phyloP scores from a whole-genome alignment of 2,329 filamentous ascomycete genomes.

The Ascochyta pisi region DNA sequence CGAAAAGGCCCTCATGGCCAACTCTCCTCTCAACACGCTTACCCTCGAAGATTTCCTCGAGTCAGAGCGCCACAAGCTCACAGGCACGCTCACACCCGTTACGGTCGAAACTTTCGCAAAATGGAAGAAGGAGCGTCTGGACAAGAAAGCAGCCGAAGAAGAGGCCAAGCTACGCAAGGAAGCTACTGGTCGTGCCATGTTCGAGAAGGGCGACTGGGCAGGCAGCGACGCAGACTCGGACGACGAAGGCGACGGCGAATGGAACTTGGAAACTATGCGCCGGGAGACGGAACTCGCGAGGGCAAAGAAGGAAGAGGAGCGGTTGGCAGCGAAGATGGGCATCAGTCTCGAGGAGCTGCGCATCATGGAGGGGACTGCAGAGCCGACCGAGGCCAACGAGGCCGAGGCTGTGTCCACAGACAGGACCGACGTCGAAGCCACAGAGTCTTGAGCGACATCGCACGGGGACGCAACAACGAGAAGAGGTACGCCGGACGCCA shows the following conservation, averaged over 20 bases:
- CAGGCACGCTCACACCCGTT: slow-evolving; percentile 89
- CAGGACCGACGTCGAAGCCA: slow-evolving; percentile 5
- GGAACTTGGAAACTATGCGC: slow-evolving; percentile 83
- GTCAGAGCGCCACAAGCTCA: slow-evolving; percentile 93
- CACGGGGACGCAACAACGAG: neutral
- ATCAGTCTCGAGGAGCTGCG: slow-evolving; percentile 27
- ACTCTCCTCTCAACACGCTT: slow-evolving; percentile 90
- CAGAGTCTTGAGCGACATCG: slow-evolving; percentile 9
- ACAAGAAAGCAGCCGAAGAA: slow-evolving; percentile 95
- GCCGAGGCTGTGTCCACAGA: slow-evolving; percentile 8
- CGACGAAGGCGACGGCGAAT: slow-evolving; percentile 67
- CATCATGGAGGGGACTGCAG: slow-evolving; percentile 15
- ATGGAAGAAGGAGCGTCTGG: slow-evolving; percentile 93
- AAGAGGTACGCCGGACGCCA: slow-evolving; percentile 16
- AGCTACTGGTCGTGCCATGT: slow-evolving; percentile 90
- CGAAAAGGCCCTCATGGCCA: slow-evolving; percentile 95
- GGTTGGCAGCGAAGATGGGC: slow-evolving; percentile 49
- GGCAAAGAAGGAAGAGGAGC: slow-evolving; percentile 78
- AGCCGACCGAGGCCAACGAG: slow-evolving; percentile 14
- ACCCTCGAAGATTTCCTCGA: slow-evolving; percentile 98
- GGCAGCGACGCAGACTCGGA: slow-evolving; percentile 65
- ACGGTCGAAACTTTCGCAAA: slow-evolving; percentile 91
- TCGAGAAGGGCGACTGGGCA: slow-evolving; percentile 95
- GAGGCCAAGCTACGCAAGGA: slow-evolving; percentile 91
- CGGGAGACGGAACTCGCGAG: slow-evolving; percentile 81